Evolutionary conservation across 2,329 filamentous ascomycete species (phyloP), one percentile per base, ranked within the genome.

Genomic region (Ploettnerulaceae sp.): DNA sequence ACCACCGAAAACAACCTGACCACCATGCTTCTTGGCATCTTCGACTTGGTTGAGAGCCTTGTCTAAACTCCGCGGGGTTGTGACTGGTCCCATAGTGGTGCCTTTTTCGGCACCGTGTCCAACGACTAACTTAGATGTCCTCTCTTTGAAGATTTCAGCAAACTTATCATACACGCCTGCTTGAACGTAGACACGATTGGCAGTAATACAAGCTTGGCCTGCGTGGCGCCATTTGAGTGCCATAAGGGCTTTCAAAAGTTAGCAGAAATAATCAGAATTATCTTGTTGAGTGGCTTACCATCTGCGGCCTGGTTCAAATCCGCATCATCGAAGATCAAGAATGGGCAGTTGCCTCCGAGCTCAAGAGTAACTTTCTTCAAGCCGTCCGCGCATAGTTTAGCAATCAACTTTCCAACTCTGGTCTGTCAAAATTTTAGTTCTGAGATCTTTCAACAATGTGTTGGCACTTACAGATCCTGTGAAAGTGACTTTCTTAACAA

Each of bases 101-200:
- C 62, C 69, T n/a, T 73, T 66, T 2, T 73, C 68, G 4, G 75
- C 68, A 8, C 81, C 81, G 58, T 86, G 81, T 6, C 81, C 81
- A 17, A 84, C 68, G 24, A 76, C 73, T 9, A 86, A 69, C 48
- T 70, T 67, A 12, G 69, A 66, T 1, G 75, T 77, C 51, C 69
- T 69, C 29, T 74, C 69, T 1, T 74, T 69, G 4, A 84, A 67
- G 36, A 76, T 67, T 1, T 73, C 65, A 4, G 81, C 69, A 55
- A 85, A 83, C 26, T 70, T 69, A 28, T 82, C 76, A 62, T 82
- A 80, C 7, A 87, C 73, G 9, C 73, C 74, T 2, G 68, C 70
- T 61, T 85, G 81, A 2, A 85, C 76, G 59, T 80, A 83, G 21
- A 85, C 73, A 0, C 81, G 70, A 59, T 84, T 84, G 6, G 79